These are phyloP conservation scores for Globisporangium cederbergense DNA, from an alignment of 352 stramenopile species.

Conservation along the genomic window DNA sequence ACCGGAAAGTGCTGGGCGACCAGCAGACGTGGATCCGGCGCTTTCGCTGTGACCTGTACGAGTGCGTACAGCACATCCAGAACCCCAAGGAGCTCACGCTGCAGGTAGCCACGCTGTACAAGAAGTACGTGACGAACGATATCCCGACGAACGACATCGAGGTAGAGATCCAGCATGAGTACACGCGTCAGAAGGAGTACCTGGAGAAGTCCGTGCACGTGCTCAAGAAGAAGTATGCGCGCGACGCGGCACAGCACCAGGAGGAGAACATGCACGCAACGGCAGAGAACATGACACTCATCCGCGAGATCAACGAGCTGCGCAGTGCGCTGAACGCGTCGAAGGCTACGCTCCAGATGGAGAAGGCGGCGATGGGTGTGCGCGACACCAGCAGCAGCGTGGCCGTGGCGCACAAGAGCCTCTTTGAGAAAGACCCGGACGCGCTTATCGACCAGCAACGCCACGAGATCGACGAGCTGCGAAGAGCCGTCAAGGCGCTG, in stretches of 20 bases:
- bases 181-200: conserved; percentile 90
- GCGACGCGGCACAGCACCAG: conserved; percentile 67
- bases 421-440: conserved; percentile 39
- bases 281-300: conserved; percentile 89
- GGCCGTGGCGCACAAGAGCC: conserved; percentile 17
- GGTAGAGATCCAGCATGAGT: conserved; percentile 78
- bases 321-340: conserved; percentile 63
- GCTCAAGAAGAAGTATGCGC: conserved; percentile 85
- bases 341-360: conserved; percentile 82
- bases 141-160: conserved; percentile 48
- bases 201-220: conserved; percentile 90
- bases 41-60: conserved; percentile 87
- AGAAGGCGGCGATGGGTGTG: conserved; percentile 44
- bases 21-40: conserved; percentile 62
- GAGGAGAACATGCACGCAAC: conserved; percentile 57
- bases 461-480: conserved; percentile 72
- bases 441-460: conserved; percentile 53
- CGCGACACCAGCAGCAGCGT: conserved; percentile 15
- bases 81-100: conserved; percentile 76
- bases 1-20: conserved; percentile 54
- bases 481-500: conserved; percentile 72
- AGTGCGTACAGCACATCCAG: conserved; percentile 70
- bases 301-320: conserved; percentile 92
- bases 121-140: conserved; percentile 60
- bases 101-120: conserved; percentile 70